Base-by-base conservation (phyloP, 2,329 filamentous ascomycete genomes). In the Aspergillus melleus region DNA sequence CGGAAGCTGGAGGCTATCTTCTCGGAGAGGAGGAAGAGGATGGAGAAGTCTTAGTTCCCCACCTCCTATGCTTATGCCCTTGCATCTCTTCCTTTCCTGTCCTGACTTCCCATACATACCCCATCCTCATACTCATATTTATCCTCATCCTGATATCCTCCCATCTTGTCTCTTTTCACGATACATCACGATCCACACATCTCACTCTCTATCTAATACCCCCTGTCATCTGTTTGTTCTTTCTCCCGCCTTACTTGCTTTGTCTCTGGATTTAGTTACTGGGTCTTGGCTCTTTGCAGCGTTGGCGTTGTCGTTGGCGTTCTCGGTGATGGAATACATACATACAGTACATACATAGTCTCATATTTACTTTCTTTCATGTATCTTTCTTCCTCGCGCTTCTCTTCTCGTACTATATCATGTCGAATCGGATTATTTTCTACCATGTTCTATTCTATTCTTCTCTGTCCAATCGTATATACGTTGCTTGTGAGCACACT, bases 1-100 rank as follows among this genome's bases (percentile, higher is more conserved):
- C 73, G 79, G 59, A 80, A 91, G 52, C 81, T 97, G 70, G 89
- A 91, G 75, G 86, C 81, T 24, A 78, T 88, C 39, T 81, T 96
- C 66, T 83, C 83, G 61, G 89, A 87, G 72, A 77, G 75, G 58
- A 81, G 75, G 67, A 75, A 71, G 64, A 72, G 69, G 51, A 55
- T 76, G 47, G 74, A 76, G 63, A 69, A 62, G 49, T 52, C 57
- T 50, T 72, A 61, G 9, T 52, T 58, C 46, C 5, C 54, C 9
- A 6, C 10, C 57, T 26, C 16, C 36, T 32, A 20, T 59, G 32
- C 22, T 42, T 32, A 46, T 39, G 36, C 49, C 42, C 58, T 46
- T 22, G 42, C 30, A 59, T 9, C 52, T 42, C 36, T 46, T 32
- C 60, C 16, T 4, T 2, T 11, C 26, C 3, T 39, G n/a, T 29